Conservation (phyloP, 192 early-diverging fungal genomes). For the Linnemannia elongata region DNA sequence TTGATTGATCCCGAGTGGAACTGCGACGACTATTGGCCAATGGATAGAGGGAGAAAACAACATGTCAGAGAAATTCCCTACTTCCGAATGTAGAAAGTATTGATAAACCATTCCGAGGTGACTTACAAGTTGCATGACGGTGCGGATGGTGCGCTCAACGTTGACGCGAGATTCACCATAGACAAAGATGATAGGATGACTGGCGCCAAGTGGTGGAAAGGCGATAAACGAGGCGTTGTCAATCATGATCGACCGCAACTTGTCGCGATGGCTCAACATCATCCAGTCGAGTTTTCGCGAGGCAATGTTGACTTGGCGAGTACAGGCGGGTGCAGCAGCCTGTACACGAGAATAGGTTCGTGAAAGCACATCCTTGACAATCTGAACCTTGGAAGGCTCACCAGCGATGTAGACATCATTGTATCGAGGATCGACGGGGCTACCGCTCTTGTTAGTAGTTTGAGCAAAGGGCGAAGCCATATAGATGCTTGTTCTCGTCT, state of each 20-base stretch:
- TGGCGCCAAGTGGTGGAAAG: constrained; percentile 72
- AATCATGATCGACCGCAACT: constrained; percentile 73
- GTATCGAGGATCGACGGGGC: constrained; percentile 28
- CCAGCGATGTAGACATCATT: constrained; percentile 67
- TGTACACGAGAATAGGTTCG: constrained; percentile 60
- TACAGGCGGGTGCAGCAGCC: constrained; percentile 21
- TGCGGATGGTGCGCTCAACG: constrained; percentile 76
- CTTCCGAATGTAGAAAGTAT: background rate
- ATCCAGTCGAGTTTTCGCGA: constrained; percentile 85
- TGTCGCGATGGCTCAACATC: constrained; percentile 65
- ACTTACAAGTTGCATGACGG: constrained; percentile 76
- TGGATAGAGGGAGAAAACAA: background rate
- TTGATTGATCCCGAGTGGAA: constrained; percentile 53
- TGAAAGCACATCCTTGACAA: constrained; percentile 55
- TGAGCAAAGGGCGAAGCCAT: constrained; percentile 69
- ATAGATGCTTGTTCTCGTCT: constrained; percentile 80
- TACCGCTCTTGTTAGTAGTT: constrained; percentile 45
- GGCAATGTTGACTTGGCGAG: constrained; percentile 59
- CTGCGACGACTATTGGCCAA: constrained; percentile 32
- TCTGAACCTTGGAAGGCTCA: constrained; percentile 55
- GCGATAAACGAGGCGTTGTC: constrained; percentile 79
- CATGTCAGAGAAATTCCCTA: background rate
- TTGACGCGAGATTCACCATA: constrained; percentile 75
- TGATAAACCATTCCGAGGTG: background rate
- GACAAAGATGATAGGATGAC: constrained; percentile 62